Conservation (phyloP, 768 basidiomycete genomes). For the Auriscalpium vulgare region DNA sequence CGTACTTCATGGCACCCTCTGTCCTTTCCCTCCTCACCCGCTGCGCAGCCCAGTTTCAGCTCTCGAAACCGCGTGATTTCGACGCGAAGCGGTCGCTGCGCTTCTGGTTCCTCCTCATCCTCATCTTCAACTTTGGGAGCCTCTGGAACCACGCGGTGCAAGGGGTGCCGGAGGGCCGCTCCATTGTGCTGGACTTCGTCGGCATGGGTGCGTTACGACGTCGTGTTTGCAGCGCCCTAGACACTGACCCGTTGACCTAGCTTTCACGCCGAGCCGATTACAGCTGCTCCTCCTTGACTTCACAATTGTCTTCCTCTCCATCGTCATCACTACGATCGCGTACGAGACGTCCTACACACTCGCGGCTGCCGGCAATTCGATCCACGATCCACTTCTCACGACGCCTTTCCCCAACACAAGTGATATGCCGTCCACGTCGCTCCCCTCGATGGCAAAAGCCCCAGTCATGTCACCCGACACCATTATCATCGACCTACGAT, state of each 20-base stretch:
- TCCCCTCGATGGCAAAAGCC: constrained; percentile 2
- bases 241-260: constrained; percentile 9
- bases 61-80: constrained; percentile 58
- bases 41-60: constrained; percentile 53
- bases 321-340: constrained; percentile 57
- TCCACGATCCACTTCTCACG: constrained; percentile 32
- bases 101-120: constrained; percentile 53
- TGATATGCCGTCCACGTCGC: constrained; percentile 17
- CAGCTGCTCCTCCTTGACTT: constrained; percentile 63
- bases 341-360: constrained; percentile 51
- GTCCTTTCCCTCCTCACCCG: constrained; percentile 49
- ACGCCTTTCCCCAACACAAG: constrained; percentile 10
- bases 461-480: constrained; percentile 9
- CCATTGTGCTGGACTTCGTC: constrained; percentile 70
- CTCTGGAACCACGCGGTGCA: constrained; percentile 54
- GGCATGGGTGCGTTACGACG: constrained; percentile 51
- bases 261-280: constrained; percentile 51
- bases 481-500: constrained; percentile 50
- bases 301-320: constrained; percentile 58
- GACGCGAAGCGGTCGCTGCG: constrained; percentile 59
- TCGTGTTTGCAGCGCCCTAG: background rate
- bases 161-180: constrained; percentile 47
- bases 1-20: constrained; percentile 71
- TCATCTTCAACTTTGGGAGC: constrained; percentile 49
- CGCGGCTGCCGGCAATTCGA: constrained; percentile 27